phyloP scores from a whole-genome alignment of 495 filamentous ascomycete species.

The Xylaria acuta region DNA sequence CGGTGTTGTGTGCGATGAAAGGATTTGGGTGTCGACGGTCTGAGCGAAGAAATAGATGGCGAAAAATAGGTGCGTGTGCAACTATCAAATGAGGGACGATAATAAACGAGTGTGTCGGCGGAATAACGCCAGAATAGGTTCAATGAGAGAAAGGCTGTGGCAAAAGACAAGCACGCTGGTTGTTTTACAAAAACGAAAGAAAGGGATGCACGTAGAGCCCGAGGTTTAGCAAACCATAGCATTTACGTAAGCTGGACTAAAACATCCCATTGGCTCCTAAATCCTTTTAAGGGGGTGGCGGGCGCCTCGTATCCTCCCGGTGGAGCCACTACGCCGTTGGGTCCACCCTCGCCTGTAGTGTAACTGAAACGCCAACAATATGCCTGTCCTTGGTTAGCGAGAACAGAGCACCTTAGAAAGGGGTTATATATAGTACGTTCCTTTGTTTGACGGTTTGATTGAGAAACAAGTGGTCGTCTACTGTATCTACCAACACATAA shows the following conservation, averaged over 20 bases:
- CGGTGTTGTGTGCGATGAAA: background rate
- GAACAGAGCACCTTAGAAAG: no score
- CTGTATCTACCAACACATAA: no score
- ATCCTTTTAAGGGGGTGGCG: slow-evolving; percentile 22
- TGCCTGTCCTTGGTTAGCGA: slow-evolving; percentile 8
- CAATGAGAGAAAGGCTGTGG: slow-evolving; percentile 24
- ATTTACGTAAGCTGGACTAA: slow-evolving; percentile 6
- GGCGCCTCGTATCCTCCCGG: slow-evolving; percentile 3
- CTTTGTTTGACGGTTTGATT: no score
- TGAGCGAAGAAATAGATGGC: background rate
- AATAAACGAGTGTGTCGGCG: slow-evolving; percentile 21
- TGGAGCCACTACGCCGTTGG: background rate
- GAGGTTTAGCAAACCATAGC: background rate
- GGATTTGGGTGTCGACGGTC: background rate
- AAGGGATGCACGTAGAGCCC: background rate
- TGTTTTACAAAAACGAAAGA: slow-evolving; percentile 5
- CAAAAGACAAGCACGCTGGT: slow-evolving; percentile 10
- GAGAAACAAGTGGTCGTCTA: no score
- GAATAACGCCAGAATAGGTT: slow-evolving; percentile 9
- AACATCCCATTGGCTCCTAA: slow-evolving; percentile 5
- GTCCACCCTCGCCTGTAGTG: background rate
- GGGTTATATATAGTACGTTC: no score
- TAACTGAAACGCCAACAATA: slow-evolving; percentile 1
- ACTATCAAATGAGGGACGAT: slow-evolving; percentile 20
- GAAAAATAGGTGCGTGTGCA: background rate